Base-by-base conservation (phyloP, 345 rosid species). In the Populus tremula region DNA sequence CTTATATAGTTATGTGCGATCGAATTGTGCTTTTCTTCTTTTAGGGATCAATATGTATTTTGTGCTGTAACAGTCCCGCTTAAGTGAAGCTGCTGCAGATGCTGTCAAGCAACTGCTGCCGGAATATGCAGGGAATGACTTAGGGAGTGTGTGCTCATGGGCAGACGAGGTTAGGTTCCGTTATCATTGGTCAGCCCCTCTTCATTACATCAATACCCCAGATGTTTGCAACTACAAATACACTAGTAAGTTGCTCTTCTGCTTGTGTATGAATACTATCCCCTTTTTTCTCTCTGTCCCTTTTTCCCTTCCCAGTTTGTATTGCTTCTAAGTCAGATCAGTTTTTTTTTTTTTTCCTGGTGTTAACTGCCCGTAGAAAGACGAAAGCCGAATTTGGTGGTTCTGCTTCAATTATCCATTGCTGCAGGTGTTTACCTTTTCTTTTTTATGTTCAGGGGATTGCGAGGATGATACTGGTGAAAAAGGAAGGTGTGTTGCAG, bases 181-280 rank as follows among this genome's bases (percentile, higher is more conserved):
- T 35, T 94, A 89, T 64, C 91, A 68, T 33, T 94, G 98, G 97
- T 90, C 94, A 45, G 50, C 88, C 83, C 80, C 91, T 35, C 97
- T 92, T 76, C 98, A 93, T 76, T 92, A 67, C 82, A 81, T 93
- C 65, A 80, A 92, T 74, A 90, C 98, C 61, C 97, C 97, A 43
- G 94, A 93, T 77, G 83, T 82, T 18, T 93, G 98, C 80, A 72
- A 77, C 23, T 93, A 90, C 80, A 73, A 78, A 36, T 89, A 90
- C 88, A 81, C 35, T 39, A 86, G 97, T 92, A 68, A 82, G 91
- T 76, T 63, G 49, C 3, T 75, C 27, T 23, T 66, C 11, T 3
- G 20, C 2, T 10, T 39, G 20, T 25, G 2, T 71, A 53, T 23
- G 20, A 2, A 5, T 21, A 12, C 23, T 8, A 3, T 21, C 7